These are phyloP conservation scores for Isatis tinctoria DNA, from an alignment of 345 rosid species.

Conservation along the genomic window DNA sequence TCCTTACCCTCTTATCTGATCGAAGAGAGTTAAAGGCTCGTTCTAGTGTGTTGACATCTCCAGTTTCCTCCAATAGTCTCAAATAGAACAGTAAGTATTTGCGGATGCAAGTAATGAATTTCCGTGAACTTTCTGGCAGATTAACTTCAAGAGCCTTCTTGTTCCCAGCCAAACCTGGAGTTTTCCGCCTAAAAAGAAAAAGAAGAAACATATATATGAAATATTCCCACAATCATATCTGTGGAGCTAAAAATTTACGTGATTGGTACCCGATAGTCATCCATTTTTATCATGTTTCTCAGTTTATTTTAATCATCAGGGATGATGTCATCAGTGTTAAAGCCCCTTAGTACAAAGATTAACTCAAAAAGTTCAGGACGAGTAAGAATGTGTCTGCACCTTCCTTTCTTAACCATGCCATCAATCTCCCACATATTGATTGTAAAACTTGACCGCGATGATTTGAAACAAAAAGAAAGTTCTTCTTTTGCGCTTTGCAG, in stretches of 20 bases:
- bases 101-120: constrained; percentile 93
- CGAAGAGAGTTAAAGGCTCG: constrained; percentile 81
- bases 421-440: constrained; percentile 99
- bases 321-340: constrained; percentile 2
- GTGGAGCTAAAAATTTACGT: neutral
- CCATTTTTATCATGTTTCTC: constrained; percentile 4
- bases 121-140: constrained; percentile 93
- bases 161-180: constrained; percentile 74
- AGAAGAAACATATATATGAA: constrained; percentile 14
- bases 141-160: constrained; percentile 87
- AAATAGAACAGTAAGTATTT: constrained; percentile 84
- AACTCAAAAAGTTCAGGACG: neutral
- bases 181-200: constrained; percentile 62
- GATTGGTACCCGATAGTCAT: constrained; percentile 7
- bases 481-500: constrained; percentile 90
- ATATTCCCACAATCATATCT: constrained; percentile 2
- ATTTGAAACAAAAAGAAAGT: constrained; percentile 90
- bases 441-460: constrained; percentile 88
- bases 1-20: constrained; percentile 86
- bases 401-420: constrained; percentile 95
- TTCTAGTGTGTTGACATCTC: constrained; percentile 76
- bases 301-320: constrained; percentile 2
- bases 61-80: constrained; percentile 85
- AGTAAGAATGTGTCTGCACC: constrained; percentile 42
- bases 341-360: neutral